phyloP scores from a whole-genome alignment of 2,329 filamentous ascomycete species.

The Aureobasidium musti region DNA sequence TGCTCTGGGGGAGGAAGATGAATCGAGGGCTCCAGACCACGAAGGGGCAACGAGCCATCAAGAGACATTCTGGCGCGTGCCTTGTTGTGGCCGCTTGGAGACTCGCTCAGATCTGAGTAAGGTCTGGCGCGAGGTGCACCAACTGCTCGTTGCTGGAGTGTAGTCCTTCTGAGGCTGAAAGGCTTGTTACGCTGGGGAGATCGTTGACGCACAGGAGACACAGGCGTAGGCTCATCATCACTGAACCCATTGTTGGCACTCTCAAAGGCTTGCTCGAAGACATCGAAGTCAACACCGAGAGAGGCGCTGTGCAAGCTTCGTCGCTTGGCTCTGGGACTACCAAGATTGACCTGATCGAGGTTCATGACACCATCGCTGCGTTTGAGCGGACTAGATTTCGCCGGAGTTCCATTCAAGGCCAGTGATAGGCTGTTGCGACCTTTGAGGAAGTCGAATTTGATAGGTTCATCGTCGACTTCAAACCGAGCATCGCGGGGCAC shows the following conservation, averaged over 20 bases:
- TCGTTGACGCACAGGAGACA: conserved; percentile 32
- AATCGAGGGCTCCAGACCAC: conserved; percentile 61
- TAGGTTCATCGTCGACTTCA: conserved; percentile 47
- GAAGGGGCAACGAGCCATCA: conserved; percentile 72
- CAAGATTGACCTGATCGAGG: conserved; percentile 72
- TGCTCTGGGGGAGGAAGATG: conserved; percentile 40
- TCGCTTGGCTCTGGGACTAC: conserved; percentile 87
- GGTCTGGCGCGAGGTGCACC: conserved; percentile 44
- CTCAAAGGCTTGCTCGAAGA: conserved; percentile 66
- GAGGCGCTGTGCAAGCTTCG: conserved; percentile 79
- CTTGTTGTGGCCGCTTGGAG: conserved; percentile 32
- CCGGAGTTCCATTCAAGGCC: conserved; percentile 52
- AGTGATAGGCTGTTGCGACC: conserved; percentile 45
- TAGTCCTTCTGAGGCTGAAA: conserved; percentile 70
- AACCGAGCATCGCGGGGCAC: conserved; percentile 29
- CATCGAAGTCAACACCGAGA: conserved; percentile 66
- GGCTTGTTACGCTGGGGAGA: conserved; percentile 40
- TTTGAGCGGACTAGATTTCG: conserved; percentile 81
- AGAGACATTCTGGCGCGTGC: conserved; percentile 69
- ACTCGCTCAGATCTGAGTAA: conserved; percentile 40
- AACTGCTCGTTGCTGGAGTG: conserved; percentile 77
- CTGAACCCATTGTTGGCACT: conserved; percentile 34
- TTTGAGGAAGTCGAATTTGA: conserved; percentile 52
- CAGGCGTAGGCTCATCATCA: conserved; percentile 24
- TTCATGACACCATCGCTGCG: conserved; percentile 89